phyloP scores from a whole-genome alignment of 345 rosid genomes.

The Eucalyptus camaldulensis region DNA sequence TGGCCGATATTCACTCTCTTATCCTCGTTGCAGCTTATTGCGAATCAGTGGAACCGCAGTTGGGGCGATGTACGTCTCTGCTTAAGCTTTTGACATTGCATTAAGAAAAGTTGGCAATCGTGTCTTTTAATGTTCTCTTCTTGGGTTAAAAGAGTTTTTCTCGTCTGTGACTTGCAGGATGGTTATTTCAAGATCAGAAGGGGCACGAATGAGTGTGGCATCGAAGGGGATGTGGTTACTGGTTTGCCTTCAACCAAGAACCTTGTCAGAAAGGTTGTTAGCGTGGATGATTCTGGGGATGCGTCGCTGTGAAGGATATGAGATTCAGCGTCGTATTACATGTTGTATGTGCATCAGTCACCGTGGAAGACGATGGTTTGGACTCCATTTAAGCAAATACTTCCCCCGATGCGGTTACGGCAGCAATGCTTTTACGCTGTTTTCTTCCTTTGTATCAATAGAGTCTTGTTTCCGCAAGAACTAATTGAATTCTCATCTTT shows the following conservation, averaged over 20 bases:
- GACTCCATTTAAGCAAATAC: neutral
- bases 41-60: slow-evolving; percentile 86
- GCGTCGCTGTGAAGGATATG: slow-evolving; percentile 16
- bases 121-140: neutral
- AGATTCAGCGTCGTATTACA: neutral
- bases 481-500: neutral
- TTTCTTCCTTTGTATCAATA: neutral
- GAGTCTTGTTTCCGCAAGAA: neutral
- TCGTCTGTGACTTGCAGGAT: slow-evolving; percentile 35
- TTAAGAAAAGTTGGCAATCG: neutral
- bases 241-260: slow-evolving; percentile 80
- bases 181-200: slow-evolving; percentile 87
- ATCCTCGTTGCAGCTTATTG: slow-evolving; percentile 56
- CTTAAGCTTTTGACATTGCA: neutral
- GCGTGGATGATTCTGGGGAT: slow-evolving; percentile 14
- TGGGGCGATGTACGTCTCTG: slow-evolving; percentile 84
- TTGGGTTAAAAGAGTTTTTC: neutral
- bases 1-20: neutral
- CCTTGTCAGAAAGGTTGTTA: slow-evolving; percentile 28
- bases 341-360: neutral
- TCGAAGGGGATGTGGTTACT: slow-evolving; percentile 68
- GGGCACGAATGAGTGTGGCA: slow-evolving; percentile 85
- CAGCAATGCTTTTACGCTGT: neutral
- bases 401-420: neutral
- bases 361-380: neutral